Conservation (phyloP, 768 basidiomycete species). For the Leccinum imitatum region DNA sequence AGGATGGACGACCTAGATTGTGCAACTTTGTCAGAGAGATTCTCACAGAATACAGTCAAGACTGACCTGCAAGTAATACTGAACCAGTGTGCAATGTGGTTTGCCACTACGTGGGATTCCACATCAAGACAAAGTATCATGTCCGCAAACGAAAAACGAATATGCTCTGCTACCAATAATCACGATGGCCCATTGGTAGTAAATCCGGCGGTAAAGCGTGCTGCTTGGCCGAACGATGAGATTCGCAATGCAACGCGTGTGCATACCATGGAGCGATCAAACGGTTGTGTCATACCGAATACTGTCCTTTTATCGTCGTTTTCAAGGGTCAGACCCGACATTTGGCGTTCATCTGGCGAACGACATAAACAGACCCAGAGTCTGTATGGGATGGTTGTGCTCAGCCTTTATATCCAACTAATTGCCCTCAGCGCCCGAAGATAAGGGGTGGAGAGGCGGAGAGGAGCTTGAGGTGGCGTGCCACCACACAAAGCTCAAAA, state of each 20-base stretch:
- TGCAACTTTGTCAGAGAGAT: too few relatives aligned
- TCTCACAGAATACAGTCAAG: neutral
- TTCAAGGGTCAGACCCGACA: neutral
- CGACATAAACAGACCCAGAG: neutral
- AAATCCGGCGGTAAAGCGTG: neutral
- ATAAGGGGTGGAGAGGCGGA: too few relatives aligned
- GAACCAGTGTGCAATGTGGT: neutral
- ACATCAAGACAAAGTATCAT: neutral
- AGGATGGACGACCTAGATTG: too few relatives aligned
- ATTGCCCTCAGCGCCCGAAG: too few relatives aligned
- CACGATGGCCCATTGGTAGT: neutral
- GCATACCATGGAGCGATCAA: neutral
- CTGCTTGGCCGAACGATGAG: neutral
- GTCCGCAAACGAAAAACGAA: neutral
- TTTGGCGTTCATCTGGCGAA: neutral
- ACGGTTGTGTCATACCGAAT: neutral
- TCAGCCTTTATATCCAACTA: too few relatives aligned
- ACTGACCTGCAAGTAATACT: neutral
- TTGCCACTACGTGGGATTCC: neutral
- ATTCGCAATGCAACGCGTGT: neutral
- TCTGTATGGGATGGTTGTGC: neutral
- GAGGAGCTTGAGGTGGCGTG: too few relatives aligned
- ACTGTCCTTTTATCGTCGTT: neutral
- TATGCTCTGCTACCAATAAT: neutral
- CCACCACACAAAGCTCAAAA: too few relatives aligned